phyloP scores from a whole-genome alignment of 768 basidiomycete genomes.

The Naganishia onofrii region DNA sequence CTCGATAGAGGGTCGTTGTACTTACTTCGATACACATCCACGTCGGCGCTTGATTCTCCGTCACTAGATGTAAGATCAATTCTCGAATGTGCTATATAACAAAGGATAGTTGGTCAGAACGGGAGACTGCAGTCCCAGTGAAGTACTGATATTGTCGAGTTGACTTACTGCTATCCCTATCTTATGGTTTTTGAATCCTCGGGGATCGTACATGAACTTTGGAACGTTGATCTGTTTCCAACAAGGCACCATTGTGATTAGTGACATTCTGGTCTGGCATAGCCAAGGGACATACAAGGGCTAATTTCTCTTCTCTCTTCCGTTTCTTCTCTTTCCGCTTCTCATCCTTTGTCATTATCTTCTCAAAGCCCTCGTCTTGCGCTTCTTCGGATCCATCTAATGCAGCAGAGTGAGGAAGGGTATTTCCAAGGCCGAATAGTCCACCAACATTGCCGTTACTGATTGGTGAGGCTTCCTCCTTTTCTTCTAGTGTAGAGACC shows the following conservation, averaged over 20 bases:
- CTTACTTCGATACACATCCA: conserved; percentile 83
- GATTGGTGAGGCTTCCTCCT: too few relatives aligned
- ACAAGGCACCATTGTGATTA: not conserved
- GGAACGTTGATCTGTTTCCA: conserved; percentile 12
- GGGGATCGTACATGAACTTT: conserved; percentile 28
- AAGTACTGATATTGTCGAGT: not conserved
- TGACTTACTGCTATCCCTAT: conserved; percentile 15
- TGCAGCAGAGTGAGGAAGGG: not conserved
- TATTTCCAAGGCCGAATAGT: not conserved
- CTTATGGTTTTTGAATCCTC: conserved; percentile 32
- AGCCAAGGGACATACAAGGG: conserved; percentile 68
- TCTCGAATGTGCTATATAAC: conserved; percentile 75
- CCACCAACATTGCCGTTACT: not conserved
- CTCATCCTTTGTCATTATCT: conserved; percentile 45
- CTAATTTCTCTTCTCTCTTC: conserved; percentile 68
- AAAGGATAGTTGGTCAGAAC: not conserved
- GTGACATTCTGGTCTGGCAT: conserved; percentile 45
- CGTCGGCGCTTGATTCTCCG: conserved; percentile 76
- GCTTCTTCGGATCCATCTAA: not conserved
- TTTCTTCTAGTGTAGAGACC: not conserved
- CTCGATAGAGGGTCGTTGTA: not conserved
- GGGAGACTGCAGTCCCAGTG: conserved; percentile 21
- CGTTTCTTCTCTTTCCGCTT: conserved; percentile 46
- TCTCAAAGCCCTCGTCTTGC: conserved; percentile 41
- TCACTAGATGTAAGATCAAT: conserved; percentile 73